Percentiles rank a stretch among this genome's conserved stretches.
phyloP scores from a whole-genome alignment of 306 rosid species.

The Hippophae gyantsensis region DNA sequence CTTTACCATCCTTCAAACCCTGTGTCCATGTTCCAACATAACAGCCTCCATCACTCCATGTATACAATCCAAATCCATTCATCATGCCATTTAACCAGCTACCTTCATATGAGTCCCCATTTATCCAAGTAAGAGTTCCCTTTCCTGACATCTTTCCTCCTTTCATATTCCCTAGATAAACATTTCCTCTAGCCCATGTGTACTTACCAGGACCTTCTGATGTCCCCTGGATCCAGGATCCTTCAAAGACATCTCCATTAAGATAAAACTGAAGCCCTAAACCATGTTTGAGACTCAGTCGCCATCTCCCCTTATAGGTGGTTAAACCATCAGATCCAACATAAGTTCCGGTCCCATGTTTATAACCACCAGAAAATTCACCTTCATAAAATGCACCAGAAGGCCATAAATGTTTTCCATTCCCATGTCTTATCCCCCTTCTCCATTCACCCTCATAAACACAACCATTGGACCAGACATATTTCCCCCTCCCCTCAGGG shows the following conservation, averaged over 20 bases:
- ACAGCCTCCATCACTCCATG: slow-evolving; percentile 92
- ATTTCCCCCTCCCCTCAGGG: slow-evolving; percentile 78
- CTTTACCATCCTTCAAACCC: slow-evolving; percentile 93
- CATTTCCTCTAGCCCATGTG: slow-evolving; percentile 83
- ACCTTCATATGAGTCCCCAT: slow-evolving; percentile 88
- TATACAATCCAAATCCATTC: slow-evolving; percentile 89
- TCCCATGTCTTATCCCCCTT: slow-evolving; percentile 87
- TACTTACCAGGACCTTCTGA: slow-evolving; percentile 97
- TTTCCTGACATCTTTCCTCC: slow-evolving; percentile 92
- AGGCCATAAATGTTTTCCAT: slow-evolving; percentile 56
- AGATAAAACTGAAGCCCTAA: slow-evolving; percentile 80
- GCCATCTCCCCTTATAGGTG: slow-evolving; percentile 86
- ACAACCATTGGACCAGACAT: slow-evolving; percentile 88
- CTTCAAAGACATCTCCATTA: slow-evolving; percentile 83
- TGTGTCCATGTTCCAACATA: slow-evolving; percentile 96
- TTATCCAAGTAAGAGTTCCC: slow-evolving; percentile 91
- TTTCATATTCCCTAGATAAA: slow-evolving; percentile 88
- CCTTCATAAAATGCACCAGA: slow-evolving; percentile 81
- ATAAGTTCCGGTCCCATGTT: slow-evolving; percentile 74
- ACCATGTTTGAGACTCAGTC: slow-evolving; percentile 86
- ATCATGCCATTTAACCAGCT: slow-evolving; percentile 91
- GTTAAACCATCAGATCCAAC: slow-evolving; percentile 43
- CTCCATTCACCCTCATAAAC: slow-evolving; percentile 93
- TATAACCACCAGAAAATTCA: slow-evolving; percentile 86
- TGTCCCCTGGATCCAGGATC: slow-evolving; percentile 93